Base-by-base conservation (phyloP, 805 yeast genomes). In the Kodamaea nitidulidarum region DNA sequence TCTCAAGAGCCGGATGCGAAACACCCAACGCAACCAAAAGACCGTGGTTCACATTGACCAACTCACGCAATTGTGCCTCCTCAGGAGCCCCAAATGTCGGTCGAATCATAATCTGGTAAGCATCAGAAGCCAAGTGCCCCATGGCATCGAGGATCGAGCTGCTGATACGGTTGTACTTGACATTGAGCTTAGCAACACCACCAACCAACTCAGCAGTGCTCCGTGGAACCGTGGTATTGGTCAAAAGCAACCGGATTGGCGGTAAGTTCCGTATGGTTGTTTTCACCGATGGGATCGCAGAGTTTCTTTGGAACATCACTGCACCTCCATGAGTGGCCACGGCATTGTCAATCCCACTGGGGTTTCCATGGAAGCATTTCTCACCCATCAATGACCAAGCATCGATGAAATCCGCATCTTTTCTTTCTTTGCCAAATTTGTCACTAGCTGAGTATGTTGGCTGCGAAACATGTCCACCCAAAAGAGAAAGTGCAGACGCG, bases 241-340 rank as follows among this genome's bases (percentile, higher is more conserved):
- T 87, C 36, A 93, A 69, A 12, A 93, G 60, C 50, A 93, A 67
- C 39, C 79, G 76, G 44, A 91, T 60, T 3, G 82, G 73, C 1
- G 96, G 95, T 58, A 88, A 79, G 43, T 77, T 75, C 43, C 82
- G 70, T 75, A 85, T 80, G 14, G 80, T 71, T 7, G 82, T 76
- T 45, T 88, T 65, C n/a, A 74, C 74, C 38, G 81, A 74, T 15
- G 86, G 84, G 22, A 48, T 49, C 38, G 71, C 51, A 2, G 73
- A 39, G 67, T 63, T 66, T 52, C 95, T 76, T 62, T 84, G 91
- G 63, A 81, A 91, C 78, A 82, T 70, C 1, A 93, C 95, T 0
- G 98, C 98, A 34, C 97, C 97, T 15, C 98, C 98, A 49, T 81
- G 81, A 0, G 96, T 84, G 2, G 98, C 95, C 35, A 91, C 97